Percentiles rank a stretch among this genome's conserved stretches.
phyloP scores from a whole-genome alignment of 2,329 filamentous ascomycete species.

The Tothia fuscella region DNA sequence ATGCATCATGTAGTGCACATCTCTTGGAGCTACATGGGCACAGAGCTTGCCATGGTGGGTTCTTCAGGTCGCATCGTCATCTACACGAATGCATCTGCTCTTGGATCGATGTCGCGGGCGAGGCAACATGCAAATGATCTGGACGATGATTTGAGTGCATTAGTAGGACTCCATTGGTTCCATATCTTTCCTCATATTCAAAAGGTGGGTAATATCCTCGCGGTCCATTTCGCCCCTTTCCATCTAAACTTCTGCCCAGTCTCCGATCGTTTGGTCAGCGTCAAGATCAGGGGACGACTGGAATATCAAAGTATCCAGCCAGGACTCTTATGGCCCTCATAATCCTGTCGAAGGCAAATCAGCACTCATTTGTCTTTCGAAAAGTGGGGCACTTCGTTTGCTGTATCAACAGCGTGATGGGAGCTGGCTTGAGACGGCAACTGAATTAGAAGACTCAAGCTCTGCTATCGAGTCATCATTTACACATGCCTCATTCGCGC shows the following conservation, averaged over 20 bases:
- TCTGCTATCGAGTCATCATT: constrained; percentile 40
- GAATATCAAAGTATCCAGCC: constrained; percentile 54
- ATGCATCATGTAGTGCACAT: constrained; percentile 65
- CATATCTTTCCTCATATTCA: constrained; percentile 29
- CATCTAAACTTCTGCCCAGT: constrained; percentile 17
- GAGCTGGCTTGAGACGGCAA: constrained; percentile 57
- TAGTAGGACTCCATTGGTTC: constrained; percentile 84
- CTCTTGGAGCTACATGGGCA: constrained; percentile 64
- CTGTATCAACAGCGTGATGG: constrained; percentile 65
- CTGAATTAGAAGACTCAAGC: constrained; percentile 63
- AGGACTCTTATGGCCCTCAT: constrained; percentile 56
- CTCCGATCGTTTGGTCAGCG: constrained; percentile 28
- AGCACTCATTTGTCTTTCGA: constrained; percentile 64
- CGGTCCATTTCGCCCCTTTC: constrained; percentile 14
- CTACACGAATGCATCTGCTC: constrained; percentile 54
- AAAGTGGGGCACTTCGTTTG: constrained; percentile 60
- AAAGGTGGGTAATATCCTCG: constrained; percentile 18
- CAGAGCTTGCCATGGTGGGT: constrained; percentile 77
- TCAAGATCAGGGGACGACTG: constrained; percentile 40
- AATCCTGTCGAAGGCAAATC: constrained; percentile 62
- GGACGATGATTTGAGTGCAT: constrained; percentile 60
- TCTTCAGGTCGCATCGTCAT: constrained; percentile 65
- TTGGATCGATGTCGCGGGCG: constrained; percentile 58
- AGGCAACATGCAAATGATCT: constrained; percentile 55
- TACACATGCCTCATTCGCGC: constrained; percentile 32